Evolutionary conservation across 78 protist genomes (phyloP), one percentile per base, ranked within the genome.

Genomic region (Cavenderia fasciculata): DNA sequence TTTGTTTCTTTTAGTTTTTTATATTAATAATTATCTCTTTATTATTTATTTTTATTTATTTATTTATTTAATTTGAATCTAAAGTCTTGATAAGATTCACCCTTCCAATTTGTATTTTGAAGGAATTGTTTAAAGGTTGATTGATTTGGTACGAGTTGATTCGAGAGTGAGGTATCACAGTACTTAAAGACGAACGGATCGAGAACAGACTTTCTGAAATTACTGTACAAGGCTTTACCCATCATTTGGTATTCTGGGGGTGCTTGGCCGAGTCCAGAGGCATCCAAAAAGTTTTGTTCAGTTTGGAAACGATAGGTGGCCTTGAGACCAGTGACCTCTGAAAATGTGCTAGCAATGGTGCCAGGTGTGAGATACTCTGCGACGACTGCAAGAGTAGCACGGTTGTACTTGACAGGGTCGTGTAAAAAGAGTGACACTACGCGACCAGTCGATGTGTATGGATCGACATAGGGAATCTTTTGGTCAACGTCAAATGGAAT

Each of bases 361-460:
- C 5, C 8, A 40, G 51, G 51, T 16, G 72, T 63, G 27, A 63
- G 38, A 4, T 19, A 63, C 8, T 63, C 72, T 12, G 47, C 1
- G 47, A 40, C 44, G 19, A 63, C 44, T 63, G 72, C 51, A 10
- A 63, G 51, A 21, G n/a, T 47, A 33, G 47, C 72, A 21, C 72
- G 12, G 72, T 63, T 63, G 72, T 40, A 63, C 38, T 40, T 19
- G 6, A 3, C 27, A 38, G 72, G 72, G 23, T 63, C 3, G 21
- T 33, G 18, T 29, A 63, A 47, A 21, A 63, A 63, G 38, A 5
- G 51, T 40, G 72, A 63, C 4, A 63, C 72, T 4, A 63, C 19
- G 2, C 51, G 72, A 4, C 72, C 72, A 38, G 72, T 63, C 3
- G 72, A 43, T 38, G 72, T 63, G 72, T 63, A 63, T 8, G 72